phyloP scores from a whole-genome alignment of 495 filamentous ascomycete species.

The Clohesyomyces aquaticus region DNA sequence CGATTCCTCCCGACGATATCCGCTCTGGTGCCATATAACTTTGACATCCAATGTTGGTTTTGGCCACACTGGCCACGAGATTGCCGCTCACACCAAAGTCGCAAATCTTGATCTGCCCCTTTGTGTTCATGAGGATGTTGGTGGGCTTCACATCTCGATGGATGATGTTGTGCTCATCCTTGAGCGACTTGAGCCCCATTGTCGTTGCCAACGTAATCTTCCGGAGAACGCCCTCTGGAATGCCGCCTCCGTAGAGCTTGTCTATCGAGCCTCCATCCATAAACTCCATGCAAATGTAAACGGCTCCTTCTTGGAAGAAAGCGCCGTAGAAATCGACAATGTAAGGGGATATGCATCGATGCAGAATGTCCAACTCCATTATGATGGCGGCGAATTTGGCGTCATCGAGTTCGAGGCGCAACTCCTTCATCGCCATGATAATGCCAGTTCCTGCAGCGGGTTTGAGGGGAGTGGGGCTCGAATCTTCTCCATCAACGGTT shows the following conservation, averaged over 20 bases:
- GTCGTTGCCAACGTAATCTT: constrained; percentile 91
- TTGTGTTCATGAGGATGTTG: constrained; percentile 89
- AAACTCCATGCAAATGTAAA: constrained; percentile 99
- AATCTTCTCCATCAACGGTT: constrained; percentile 17
- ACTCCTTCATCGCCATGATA: constrained; percentile 99
- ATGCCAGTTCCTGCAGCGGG: constrained; percentile 56
- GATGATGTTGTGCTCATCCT: constrained; percentile 99
- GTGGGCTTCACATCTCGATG: constrained; percentile 98
- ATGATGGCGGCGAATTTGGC: constrained; percentile 96
- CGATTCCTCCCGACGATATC: constrained; percentile 82
- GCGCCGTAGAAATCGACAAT: constrained; percentile 99
- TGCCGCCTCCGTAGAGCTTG: constrained; percentile 90
- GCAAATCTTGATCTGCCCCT: constrained; percentile 95
- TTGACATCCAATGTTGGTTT: constrained; percentile 98
- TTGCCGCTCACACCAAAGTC: constrained; percentile 99
- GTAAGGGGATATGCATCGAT: constrained; percentile 91
- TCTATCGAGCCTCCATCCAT: constrained; percentile 99
- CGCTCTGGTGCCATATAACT: constrained; percentile 99
- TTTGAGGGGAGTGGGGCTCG: constrained; percentile 33
- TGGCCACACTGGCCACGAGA: constrained; percentile 93
- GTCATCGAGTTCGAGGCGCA: constrained; percentile 94
- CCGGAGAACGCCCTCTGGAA: constrained; percentile 84
- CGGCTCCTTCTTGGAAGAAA: constrained; percentile 98
- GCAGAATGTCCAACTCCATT: constrained; percentile 96
- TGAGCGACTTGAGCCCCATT: constrained; percentile 88